A percentile compares a stretch with the other conserved stretches of the same genome.
phyloP scores from a whole-genome alignment of 805 yeast genomes.

The Kluyveromyces wickerhamii region DNA sequence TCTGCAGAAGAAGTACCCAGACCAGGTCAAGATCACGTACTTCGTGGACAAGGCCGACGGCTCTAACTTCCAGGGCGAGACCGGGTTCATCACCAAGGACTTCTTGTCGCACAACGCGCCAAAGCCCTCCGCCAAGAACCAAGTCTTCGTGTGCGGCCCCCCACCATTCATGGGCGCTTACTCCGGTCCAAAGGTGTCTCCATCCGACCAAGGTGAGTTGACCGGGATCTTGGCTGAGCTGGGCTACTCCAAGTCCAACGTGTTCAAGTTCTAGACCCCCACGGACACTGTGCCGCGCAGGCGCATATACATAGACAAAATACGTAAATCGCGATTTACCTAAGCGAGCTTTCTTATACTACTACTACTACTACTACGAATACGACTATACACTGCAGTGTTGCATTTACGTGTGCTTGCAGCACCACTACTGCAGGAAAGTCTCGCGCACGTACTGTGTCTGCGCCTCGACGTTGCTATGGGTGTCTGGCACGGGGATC shows the following conservation, averaged over 20 bases:
- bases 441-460: neutral
- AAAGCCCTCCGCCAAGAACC: constrained; percentile 57
- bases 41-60: constrained; percentile 60
- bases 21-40: constrained; percentile 69
- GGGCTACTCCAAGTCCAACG: constrained; percentile 81
- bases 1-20: constrained; percentile 48
- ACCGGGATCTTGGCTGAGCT: constrained; percentile 81
- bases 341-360: too few relatives aligned
- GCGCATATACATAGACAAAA: too few relatives aligned
- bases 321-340: too few relatives aligned
- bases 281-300: too few relatives aligned
- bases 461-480: neutral
- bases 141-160: constrained; percentile 92
- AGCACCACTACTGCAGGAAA: neutral
- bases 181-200: constrained; percentile 79
- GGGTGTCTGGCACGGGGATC: neutral
- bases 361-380: too few relatives aligned
- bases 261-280: constrained; percentile 89
- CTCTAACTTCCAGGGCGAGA: constrained; percentile 42
- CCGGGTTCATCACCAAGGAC: constrained; percentile 76
- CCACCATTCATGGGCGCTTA: constrained; percentile 82
- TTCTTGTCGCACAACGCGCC: constrained; percentile 55
- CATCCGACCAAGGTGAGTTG: constrained; percentile 91
- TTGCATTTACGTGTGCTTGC: too few relatives aligned
- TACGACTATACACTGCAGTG: too few relatives aligned